Conservation (phyloP, 2,329 filamentous ascomycete genomes). For the Trichoderma breve region DNA sequence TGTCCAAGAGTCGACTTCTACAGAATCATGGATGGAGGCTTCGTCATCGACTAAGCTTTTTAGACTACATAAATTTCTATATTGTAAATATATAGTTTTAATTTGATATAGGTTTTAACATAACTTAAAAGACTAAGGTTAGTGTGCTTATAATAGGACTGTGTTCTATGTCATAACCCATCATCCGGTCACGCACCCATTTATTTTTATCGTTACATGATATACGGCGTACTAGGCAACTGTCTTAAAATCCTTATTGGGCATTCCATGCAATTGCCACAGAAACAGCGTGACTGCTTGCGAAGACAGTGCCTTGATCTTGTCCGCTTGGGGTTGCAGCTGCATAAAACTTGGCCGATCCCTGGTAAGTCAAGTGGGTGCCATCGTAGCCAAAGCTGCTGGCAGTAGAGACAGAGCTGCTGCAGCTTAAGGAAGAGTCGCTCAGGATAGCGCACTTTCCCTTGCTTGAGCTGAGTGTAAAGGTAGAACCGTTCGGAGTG, state of each 20-base stretch:
- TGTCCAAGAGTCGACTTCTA: too few relatives aligned
- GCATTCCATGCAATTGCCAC: neutral
- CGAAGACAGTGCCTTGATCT: neutral
- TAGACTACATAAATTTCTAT: too few relatives aligned
- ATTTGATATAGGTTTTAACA: neutral
- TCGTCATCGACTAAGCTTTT: too few relatives aligned
- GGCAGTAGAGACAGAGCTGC: neutral
- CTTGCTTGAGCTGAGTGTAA: constrained; percentile 5
- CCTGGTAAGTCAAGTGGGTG: neutral
- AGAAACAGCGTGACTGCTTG: neutral
- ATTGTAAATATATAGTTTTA: neutral
- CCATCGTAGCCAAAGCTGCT: constrained; percentile 4
- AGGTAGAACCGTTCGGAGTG: neutral
- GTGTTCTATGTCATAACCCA: neutral
- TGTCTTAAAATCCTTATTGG: neutral
- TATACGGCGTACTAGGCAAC: neutral
- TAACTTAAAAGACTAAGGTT: neutral
- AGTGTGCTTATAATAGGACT: neutral
- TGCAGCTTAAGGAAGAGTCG: constrained; percentile 3
- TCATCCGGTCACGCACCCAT: neutral
- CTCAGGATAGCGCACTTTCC: constrained; percentile 11
- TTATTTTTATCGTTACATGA: neutral
- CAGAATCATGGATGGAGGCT: too few relatives aligned
- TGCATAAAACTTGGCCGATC: neutral
- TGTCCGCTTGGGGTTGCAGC: neutral